Conservation (phyloP, 1,284 basidiomycete genomes). For the Pseudozyma sp. region DNA sequence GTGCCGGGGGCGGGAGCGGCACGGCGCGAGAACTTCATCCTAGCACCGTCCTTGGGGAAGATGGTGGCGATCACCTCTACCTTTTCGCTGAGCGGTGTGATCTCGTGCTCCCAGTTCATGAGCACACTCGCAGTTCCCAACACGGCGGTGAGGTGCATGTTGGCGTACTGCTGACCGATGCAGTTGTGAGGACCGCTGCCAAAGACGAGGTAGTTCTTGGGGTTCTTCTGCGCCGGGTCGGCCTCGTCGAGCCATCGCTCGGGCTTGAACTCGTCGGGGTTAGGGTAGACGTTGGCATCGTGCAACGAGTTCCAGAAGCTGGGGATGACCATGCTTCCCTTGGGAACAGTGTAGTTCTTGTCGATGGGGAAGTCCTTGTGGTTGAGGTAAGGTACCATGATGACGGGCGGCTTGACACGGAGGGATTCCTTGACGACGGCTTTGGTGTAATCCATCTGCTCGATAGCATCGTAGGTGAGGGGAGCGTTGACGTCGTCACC, state of each 20-base stretch:
- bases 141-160: slow-evolving; percentile 88
- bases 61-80: slow-evolving; percentile 74
- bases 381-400: slow-evolving; percentile 89
- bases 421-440: slow-evolving; percentile 93
- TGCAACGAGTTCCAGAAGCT: slow-evolving; percentile 92
- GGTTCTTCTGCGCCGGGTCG: slow-evolving; percentile 84
- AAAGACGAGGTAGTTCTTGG: slow-evolving; percentile 96
- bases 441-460: slow-evolving; percentile 90
- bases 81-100: slow-evolving; percentile 82
- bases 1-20: slow-evolving; percentile 53
- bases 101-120: slow-evolving; percentile 89
- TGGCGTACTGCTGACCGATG: slow-evolving; percentile 92
- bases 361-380: slow-evolving; percentile 91
- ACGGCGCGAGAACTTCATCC: slow-evolving; percentile 76
- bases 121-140: slow-evolving; percentile 84
- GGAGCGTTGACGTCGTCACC: slow-evolving; percentile 81
- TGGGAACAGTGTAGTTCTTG: slow-evolving; percentile 89
- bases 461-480: slow-evolving; percentile 88
- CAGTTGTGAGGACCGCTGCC: slow-evolving; percentile 85
- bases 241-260: slow-evolving; percentile 94
- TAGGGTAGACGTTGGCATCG: slow-evolving; percentile 86
- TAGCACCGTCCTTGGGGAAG: slow-evolving; percentile 92
- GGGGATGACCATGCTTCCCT: slow-evolving; percentile 92
- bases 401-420: slow-evolving; percentile 82
- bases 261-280: slow-evolving; percentile 84